A percentile compares a stretch with the other conserved stretches of the same genome.
phyloP scores from a whole-genome alignment of 2,329 filamentous ascomycete genomes.

The Didymella segeticola region DNA sequence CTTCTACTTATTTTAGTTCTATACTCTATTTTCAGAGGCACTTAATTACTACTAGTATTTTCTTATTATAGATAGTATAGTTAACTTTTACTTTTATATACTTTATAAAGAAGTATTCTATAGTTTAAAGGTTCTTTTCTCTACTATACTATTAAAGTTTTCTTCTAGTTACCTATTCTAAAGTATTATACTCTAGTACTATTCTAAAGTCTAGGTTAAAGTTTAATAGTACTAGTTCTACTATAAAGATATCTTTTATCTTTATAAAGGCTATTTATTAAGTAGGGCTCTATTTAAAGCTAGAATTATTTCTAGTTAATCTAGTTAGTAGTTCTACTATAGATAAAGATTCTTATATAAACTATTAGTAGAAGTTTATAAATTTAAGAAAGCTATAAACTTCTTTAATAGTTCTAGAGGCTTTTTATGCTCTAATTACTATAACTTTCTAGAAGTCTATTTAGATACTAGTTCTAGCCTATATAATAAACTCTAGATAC shows the following conservation, averaged over 20 bases:
- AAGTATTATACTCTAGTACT: not conserved
- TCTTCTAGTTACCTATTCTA: too few relatives aligned
- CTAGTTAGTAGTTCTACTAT: not conserved
- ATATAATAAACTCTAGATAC: not conserved
- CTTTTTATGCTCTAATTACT: not conserved
- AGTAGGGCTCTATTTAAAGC: not conserved
- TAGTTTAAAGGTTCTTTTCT: not conserved
- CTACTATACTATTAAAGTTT: too few relatives aligned
- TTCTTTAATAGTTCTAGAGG: too few relatives aligned
- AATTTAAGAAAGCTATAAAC: not conserved
- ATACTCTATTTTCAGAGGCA: not conserved
- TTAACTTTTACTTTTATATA: not conserved
- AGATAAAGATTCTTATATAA: not conserved
- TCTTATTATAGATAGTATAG: not conserved
- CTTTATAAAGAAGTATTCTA: not conserved
- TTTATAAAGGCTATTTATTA: not conserved
- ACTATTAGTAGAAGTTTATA: not conserved
- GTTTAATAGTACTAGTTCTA: not conserved
- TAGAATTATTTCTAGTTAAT: not conserved
- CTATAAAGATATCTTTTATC: not conserved
- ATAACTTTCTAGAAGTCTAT: not conserved
- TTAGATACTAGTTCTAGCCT: not conserved
- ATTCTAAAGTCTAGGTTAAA: not conserved
- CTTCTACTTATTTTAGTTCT: not conserved
- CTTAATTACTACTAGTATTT: not conserved